These are phyloP conservation scores for Arthromyces matolae DNA, from an alignment of 768 basidiomycete species.

Conservation along the genomic window DNA sequence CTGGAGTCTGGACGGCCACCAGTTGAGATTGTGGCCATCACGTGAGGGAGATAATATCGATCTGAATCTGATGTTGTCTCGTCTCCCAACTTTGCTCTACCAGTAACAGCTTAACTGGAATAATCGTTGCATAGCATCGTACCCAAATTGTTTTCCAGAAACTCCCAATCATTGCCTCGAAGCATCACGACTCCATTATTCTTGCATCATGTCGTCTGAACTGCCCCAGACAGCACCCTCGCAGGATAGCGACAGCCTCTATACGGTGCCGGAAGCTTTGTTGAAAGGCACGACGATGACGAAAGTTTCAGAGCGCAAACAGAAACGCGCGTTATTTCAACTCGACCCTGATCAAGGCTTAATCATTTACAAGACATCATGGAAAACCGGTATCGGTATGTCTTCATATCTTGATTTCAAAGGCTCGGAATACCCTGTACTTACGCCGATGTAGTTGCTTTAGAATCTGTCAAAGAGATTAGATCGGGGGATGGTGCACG, in stretches of 20 bases:
- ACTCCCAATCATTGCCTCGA: too few species aligned
- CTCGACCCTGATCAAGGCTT: conserved; percentile 76
- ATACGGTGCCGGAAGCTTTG: conserved; percentile 10
- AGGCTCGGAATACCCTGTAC: too few species aligned
- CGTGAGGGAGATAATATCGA: too few species aligned
- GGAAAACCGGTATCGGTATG: conserved; percentile 55
- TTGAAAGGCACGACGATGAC: conserved; percentile 61
- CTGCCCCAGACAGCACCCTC: not conserved
- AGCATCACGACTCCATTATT: not conserved
- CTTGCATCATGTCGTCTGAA: not conserved
- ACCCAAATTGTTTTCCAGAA: too few species aligned
- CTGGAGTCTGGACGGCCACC: too few species aligned
- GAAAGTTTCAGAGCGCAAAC: conserved; percentile 75
- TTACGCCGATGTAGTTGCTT: conserved; percentile 52
- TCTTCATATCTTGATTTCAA: conserved; percentile 14
- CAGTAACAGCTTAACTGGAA: too few species aligned
- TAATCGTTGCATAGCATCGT: too few species aligned
- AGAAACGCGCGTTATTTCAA: conserved; percentile 63
- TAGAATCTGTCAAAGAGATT: conserved; percentile 86
- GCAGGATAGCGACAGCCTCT: not conserved
- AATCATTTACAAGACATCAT: conserved; percentile 70
- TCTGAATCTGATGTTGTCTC: too few species aligned
- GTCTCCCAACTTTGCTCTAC: not conserved
- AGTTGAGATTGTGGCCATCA: too few species aligned
- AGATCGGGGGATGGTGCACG: conserved; percentile 68